phyloP scores from a whole-genome alignment of 768 basidiomycete genomes.

The Psilocybe cyanescens region DNA sequence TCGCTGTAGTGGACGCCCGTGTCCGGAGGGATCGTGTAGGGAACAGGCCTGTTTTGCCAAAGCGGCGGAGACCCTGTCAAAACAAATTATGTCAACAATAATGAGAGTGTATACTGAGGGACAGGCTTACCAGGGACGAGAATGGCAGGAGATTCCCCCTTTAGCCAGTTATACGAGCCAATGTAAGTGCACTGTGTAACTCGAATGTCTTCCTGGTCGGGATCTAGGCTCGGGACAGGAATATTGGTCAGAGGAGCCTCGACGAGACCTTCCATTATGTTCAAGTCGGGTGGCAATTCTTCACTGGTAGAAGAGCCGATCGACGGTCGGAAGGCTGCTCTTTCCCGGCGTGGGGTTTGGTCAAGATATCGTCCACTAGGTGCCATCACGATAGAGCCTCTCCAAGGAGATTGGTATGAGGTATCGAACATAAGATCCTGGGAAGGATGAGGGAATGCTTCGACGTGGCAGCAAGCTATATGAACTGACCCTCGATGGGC shows the following conservation, averaged over 20 bases:
- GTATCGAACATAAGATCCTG: slow-evolving; percentile 3
- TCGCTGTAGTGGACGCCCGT: slow-evolving; percentile 52
- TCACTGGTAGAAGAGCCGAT: slow-evolving; percentile 16
- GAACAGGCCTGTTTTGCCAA: slow-evolving; percentile 53
- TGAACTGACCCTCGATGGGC: slow-evolving; percentile 2
- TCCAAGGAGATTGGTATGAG: slow-evolving; percentile 28
- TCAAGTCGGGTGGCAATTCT: slow-evolving; percentile 34
- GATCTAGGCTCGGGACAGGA: slow-evolving; percentile 18
- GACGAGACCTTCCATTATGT: slow-evolving; percentile 39
- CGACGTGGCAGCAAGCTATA: slow-evolving; percentile 1
- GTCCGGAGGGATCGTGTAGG: slow-evolving; percentile 60
- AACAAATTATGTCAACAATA: not conserved
- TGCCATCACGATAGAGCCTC: slow-evolving; percentile 27
- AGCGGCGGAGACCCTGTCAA: slow-evolving; percentile 58
- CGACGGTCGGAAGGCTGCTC: slow-evolving; percentile 9
- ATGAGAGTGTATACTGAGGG: not conserved
- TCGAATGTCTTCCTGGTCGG: slow-evolving; percentile 31
- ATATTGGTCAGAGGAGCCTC: slow-evolving; percentile 31
- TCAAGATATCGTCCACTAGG: slow-evolving; percentile 20
- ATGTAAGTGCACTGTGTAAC: slow-evolving; percentile 34
- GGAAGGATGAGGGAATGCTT: slow-evolving; percentile 1
- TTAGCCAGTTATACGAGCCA: slow-evolving; percentile 63
- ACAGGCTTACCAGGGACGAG: slow-evolving; percentile 45
- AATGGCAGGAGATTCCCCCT: slow-evolving; percentile 47
- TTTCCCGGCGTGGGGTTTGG: slow-evolving; percentile 9